These are phyloP conservation scores for Lojkania enalia DNA, from an alignment of 2,329 filamentous ascomycete species.

Conservation along the genomic window DNA sequence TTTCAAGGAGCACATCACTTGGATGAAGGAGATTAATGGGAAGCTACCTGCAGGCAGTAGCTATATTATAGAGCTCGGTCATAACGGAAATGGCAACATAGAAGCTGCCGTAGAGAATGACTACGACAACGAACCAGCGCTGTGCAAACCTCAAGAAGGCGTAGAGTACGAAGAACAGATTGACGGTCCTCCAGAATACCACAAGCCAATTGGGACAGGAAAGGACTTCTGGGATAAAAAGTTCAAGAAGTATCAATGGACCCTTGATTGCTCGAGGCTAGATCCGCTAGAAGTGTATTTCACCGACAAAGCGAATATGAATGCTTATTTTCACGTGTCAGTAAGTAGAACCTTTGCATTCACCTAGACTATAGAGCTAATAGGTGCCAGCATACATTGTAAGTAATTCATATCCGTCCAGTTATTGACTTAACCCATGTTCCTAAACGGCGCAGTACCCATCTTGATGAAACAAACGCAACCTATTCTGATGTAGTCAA, in stretches of 20 bases:
- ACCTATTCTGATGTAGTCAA: constrained; percentile 59
- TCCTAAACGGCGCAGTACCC: too few relatives aligned
- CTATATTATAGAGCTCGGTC: constrained; percentile 29
- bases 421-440: too few relatives aligned
- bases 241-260: constrained; percentile 51
- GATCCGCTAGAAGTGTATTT: constrained; percentile 58
- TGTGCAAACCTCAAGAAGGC: constrained; percentile 37
- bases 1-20: constrained; percentile 23
- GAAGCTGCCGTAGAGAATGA: constrained; percentile 24
- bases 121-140: constrained; percentile 21
- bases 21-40: constrained; percentile 27
- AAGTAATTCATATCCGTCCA: too few relatives aligned
- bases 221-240: constrained; percentile 39
- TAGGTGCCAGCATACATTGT: too few relatives aligned
- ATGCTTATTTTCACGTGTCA: constrained; percentile 58
- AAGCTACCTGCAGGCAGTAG: constrained; percentile 24
- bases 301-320: constrained; percentile 50
- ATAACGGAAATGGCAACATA: constrained; percentile 37
- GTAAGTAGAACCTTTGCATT: too few relatives aligned
- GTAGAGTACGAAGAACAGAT: constrained; percentile 40
- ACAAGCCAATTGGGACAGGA: constrained; percentile 44
- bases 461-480: constrained; percentile 60
- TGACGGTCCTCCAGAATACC: constrained; percentile 48
- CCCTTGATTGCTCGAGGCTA: constrained; percentile 48
- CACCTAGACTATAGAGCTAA: too few relatives aligned